These are phyloP conservation scores for Rhodotorula paludigena DNA, from an alignment of 768 basidiomycete genomes.

Conservation along the genomic window DNA sequence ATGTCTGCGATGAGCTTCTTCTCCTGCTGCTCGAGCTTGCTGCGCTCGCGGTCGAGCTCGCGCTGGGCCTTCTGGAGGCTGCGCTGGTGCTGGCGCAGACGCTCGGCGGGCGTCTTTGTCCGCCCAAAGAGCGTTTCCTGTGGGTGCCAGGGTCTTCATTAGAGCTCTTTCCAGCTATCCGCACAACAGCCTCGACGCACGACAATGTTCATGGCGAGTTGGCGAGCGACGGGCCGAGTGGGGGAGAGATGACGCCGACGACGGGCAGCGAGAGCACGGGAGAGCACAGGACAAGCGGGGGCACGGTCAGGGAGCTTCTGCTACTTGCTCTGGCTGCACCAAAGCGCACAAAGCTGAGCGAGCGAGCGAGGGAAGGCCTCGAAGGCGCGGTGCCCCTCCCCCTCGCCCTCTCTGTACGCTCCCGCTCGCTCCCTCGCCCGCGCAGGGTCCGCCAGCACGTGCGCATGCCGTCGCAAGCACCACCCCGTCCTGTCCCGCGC, in stretches of 20 bases:
- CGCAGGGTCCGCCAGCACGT: too few species aligned
- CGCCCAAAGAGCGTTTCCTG: constrained; percentile 86
- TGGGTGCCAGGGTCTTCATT: not conserved
- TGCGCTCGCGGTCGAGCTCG: constrained; percentile 91
- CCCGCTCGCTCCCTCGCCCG: too few species aligned
- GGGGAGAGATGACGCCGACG: not conserved
- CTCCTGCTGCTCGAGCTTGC: constrained; percentile 89
- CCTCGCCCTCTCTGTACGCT: too few species aligned
- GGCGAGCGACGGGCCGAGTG: not conserved
- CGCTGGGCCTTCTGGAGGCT: constrained; percentile 93
- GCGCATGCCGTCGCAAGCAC: too few species aligned
- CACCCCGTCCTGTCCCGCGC: not conserved
- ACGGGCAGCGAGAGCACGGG: not conserved
- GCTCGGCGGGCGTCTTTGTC: constrained; percentile 89
- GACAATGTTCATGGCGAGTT: constrained; percentile 49
- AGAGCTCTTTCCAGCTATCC: not conserved
- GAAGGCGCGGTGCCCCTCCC: too few species aligned
- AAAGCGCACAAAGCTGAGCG: too few species aligned
- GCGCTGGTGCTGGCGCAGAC: constrained; percentile 92
- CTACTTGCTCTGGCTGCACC: too few species aligned
- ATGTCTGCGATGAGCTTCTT: constrained; percentile 95
- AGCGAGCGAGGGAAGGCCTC: too few species aligned
- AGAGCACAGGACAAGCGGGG: not conserved
- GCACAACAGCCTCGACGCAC: constrained; percentile 39
- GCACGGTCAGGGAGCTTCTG: too few species aligned